Evolutionary conservation across 306 rosid species (phyloP).

Genomic region (Begonia masoniana): DNA sequence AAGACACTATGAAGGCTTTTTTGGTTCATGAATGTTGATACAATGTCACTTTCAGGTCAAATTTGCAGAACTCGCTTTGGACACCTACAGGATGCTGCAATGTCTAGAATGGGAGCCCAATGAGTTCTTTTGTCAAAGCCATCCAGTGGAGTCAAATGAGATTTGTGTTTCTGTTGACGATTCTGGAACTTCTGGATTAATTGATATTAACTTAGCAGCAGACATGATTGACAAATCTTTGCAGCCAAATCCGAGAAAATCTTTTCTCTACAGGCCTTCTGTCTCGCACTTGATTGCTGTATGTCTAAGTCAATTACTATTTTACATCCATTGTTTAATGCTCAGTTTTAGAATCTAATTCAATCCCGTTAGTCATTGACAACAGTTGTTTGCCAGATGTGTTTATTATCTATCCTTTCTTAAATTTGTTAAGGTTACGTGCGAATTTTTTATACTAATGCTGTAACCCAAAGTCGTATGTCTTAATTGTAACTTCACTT

Average conservation of each 20-base stretch:
- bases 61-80: conserved; percentile 88
- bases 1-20: too few relatives aligned
- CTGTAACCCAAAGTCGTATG: too few relatives aligned
- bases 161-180: conserved; percentile 55
- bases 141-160: conserved; percentile 37
- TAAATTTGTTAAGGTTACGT: too few relatives aligned
- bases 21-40: background rate
- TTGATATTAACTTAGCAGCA: conserved; percentile 70
- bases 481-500: too few relatives aligned
- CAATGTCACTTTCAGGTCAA: conserved; percentile 55
- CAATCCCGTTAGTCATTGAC: too few relatives aligned
- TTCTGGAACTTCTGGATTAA: conserved; percentile 83
- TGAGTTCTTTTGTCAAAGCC: conserved; percentile 54
- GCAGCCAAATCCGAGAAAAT: conserved; percentile 90
- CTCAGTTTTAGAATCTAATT: background rate
- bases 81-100: conserved; percentile 82
- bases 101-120: conserved; percentile 98
- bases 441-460: too few relatives aligned
- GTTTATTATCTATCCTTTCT: too few relatives aligned
- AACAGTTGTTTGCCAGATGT: too few relatives aligned
- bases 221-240: conserved; percentile 78
- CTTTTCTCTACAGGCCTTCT: conserved; percentile 76
- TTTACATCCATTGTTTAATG: background rate
- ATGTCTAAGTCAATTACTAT: conserved; percentile 20
- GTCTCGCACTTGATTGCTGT: conserved; percentile 91